Percentiles rank a stretch among this genome's conserved stretches.
Conservation (phyloP, 2,329 filamentous ascomycete genomes). For the Chalaropsis thielavioides region DNA sequence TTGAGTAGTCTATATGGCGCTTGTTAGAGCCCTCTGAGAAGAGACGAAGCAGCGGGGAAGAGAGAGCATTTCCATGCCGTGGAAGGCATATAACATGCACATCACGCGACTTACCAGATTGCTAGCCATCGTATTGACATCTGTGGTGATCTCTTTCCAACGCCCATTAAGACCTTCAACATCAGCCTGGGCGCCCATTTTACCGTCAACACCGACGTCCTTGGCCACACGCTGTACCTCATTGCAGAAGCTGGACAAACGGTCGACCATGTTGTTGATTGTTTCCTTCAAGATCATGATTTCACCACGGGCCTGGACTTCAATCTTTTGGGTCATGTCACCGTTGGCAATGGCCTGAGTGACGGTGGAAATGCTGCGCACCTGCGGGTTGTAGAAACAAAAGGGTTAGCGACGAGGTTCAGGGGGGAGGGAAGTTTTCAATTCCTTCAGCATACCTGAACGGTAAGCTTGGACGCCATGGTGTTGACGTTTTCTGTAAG, state of each 20-base stretch:
- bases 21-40: conserved; percentile 22
- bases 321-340: conserved; percentile 90
- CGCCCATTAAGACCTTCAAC: conserved; percentile 82
- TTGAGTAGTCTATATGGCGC: conserved; percentile 58
- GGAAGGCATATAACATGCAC: too few species aligned
- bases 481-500: conserved; percentile 82
- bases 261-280: conserved; percentile 97
- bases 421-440: too few species aligned
- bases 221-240: conserved; percentile 91
- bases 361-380: conserved; percentile 83
- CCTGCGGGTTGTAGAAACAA: conserved; percentile 31
- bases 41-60: conserved; percentile 20
- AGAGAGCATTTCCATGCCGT: neutral
- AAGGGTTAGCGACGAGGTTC: too few species aligned
- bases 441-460: conserved; percentile 43
- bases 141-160: conserved; percentile 97
- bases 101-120: conserved; percentile 37
- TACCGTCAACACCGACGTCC: conserved; percentile 92
- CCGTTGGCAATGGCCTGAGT: conserved; percentile 91
- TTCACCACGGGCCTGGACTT: conserved; percentile 88
- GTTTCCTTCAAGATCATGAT: conserved; percentile 89
- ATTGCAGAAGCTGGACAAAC: conserved; percentile 87
- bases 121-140: conserved; percentile 84
- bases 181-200: conserved; percentile 95
- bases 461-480: conserved; percentile 53